Percentiles rank a stretch among this genome's conserved stretches.
Conservation (phyloP, 441 rosid genomes). For the Gossypium davidsonii region DNA sequence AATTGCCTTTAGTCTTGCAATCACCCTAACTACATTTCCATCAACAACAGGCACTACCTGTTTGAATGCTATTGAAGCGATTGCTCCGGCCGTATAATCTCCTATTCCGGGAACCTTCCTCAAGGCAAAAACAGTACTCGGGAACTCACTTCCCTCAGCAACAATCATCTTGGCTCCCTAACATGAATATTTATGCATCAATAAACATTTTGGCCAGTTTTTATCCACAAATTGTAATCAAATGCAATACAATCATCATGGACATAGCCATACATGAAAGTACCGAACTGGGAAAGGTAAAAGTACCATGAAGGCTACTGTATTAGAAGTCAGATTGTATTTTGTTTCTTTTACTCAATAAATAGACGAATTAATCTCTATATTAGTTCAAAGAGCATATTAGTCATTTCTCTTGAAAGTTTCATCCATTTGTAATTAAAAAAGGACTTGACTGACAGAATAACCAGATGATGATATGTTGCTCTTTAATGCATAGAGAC, state of each 20-base stretch:
- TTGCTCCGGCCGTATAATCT: slow-evolving; percentile 91
- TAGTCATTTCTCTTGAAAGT: too few species aligned
- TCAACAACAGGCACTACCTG: slow-evolving; percentile 88
- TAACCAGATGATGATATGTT: too few species aligned
- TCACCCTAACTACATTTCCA: slow-evolving; percentile 85
- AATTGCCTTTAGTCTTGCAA: slow-evolving; percentile 67
- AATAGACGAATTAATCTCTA: too few species aligned
- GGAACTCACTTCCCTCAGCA: slow-evolving; percentile 52
- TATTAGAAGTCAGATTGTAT: too few species aligned
- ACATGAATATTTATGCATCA: background rate
- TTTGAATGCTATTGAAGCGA: slow-evolving; percentile 81
- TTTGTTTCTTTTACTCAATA: too few species aligned
- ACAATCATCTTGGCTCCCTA: slow-evolving; percentile 91
- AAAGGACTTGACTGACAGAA: too few species aligned
- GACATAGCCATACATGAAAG: background rate
- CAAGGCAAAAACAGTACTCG: slow-evolving; percentile 47
- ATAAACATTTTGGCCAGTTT: background rate
- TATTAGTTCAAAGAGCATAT: too few species aligned
- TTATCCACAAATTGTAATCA: background rate
- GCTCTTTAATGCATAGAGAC: too few species aligned
- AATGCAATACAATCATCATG: background rate
- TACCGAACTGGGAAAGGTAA: background rate
- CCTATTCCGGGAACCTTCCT: slow-evolving; percentile 85
- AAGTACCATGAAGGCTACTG: background rate
- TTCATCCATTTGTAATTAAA: too few species aligned